phyloP scores from a whole-genome alignment of 768 basidiomycete species.

The Amanita polypyramis region DNA sequence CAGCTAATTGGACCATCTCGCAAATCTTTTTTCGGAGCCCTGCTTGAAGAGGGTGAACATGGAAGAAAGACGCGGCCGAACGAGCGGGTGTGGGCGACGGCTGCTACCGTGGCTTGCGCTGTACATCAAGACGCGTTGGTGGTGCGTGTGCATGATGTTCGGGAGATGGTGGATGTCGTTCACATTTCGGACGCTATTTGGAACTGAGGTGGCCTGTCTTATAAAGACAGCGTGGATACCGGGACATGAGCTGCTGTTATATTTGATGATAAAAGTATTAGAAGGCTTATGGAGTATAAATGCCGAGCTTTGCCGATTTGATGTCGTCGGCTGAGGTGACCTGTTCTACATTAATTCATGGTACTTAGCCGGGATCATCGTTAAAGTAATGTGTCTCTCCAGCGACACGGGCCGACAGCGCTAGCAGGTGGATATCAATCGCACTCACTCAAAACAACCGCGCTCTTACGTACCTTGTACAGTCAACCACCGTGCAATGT shows the following conservation, averaged over 20 bases:
- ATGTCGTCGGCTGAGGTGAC: background rate
- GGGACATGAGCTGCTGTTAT: too few species aligned
- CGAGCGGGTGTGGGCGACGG: conserved; percentile 73
- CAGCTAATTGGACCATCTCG: conserved; percentile 69
- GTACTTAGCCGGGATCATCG: too few species aligned
- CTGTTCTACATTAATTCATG: too few species aligned
- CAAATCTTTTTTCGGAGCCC: conserved; percentile 73
- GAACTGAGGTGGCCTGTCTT: conserved; percentile 9
- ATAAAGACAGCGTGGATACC: too few species aligned
- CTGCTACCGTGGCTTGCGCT: conserved; percentile 62
- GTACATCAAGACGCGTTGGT: conserved; percentile 64
- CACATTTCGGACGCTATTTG: conserved; percentile 55
- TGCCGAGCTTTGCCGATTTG: background rate
- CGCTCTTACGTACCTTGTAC: background rate
- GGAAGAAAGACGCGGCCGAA: conserved; percentile 49
- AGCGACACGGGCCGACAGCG: background rate
- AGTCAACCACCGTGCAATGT: conserved; percentile 83
- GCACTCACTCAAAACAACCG: background rate
- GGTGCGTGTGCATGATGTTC: conserved; percentile 76
- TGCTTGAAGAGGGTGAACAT: conserved; percentile 40
- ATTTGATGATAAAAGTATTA: too few species aligned
- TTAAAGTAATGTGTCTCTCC: too few species aligned
- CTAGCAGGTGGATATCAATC: background rate
- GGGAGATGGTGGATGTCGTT: conserved; percentile 66
- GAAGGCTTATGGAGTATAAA: too few species aligned